These are phyloP conservation scores for Cytospora leucostoma DNA, from an alignment of 2,329 filamentous ascomycete species.

Conservation along the genomic window DNA sequence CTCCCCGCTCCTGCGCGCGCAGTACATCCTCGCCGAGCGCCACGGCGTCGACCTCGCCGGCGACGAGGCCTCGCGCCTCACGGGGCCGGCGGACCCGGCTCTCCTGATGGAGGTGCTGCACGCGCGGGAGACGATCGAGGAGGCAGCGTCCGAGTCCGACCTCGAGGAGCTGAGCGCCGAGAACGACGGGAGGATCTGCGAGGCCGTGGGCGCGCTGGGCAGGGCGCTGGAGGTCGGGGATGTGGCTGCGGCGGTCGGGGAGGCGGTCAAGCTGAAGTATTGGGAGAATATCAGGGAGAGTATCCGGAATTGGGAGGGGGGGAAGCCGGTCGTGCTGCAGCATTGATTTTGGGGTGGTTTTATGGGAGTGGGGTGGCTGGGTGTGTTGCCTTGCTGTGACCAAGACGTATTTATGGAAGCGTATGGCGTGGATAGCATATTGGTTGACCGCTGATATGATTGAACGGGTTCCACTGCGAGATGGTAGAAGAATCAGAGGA, in stretches of 20 bases:
- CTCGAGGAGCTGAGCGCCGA: conserved; percentile 58
- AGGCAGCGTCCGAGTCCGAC: conserved; percentile 66
- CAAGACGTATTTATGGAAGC: background rate
- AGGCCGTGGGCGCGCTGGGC: conserved; percentile 64
- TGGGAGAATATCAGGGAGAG: conserved; percentile 87
- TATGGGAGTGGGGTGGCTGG: background rate
- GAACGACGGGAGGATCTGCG: conserved; percentile 68
- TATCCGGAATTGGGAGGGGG: conserved; percentile 81
- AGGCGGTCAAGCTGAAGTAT: conserved; percentile 80
- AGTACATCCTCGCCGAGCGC: conserved; percentile 74
- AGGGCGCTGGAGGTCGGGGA: conserved; percentile 67
- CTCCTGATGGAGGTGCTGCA: conserved; percentile 81
- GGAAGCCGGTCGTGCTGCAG: conserved; percentile 59
- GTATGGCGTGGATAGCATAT: background rate
- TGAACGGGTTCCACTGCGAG: background rate
- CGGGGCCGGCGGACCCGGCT: conserved; percentile 61
- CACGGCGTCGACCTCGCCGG: conserved; percentile 75
- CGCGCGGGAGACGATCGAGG: conserved; percentile 73
- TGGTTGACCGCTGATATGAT: background rate
- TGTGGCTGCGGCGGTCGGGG: conserved; percentile 64
- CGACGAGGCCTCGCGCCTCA: conserved; percentile 69
- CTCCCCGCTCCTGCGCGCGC: conserved; percentile 78
- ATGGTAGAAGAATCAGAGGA: too few species aligned
- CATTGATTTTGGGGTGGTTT: conserved; percentile 41
- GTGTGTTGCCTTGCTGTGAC: background rate